Evolutionary conservation across 2,329 filamentous ascomycete species (phyloP).

Genomic region (Onygenales sp.): DNA sequence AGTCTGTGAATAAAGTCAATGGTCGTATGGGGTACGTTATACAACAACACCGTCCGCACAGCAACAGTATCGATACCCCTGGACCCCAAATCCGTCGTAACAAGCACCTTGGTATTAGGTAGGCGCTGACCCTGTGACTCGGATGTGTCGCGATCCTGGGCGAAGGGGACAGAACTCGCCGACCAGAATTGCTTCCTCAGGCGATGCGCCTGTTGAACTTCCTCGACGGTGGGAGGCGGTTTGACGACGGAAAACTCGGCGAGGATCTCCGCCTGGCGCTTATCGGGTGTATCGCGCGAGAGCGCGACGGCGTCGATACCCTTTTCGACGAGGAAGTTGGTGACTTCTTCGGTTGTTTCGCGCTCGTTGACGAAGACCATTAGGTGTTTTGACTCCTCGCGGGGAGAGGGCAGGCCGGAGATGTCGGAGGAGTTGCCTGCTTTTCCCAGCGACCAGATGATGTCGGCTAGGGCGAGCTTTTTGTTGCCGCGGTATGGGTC

Average conservation of each 20-base stretch:
- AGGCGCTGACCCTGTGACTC: constrained; percentile 12
- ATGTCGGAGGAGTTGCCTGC: constrained; percentile 42
- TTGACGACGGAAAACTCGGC: constrained; percentile 55
- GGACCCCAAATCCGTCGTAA: constrained; percentile 87
- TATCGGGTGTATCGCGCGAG: constrained; percentile 71
- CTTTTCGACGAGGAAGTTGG: constrained; percentile 69
- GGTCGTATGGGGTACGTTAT: constrained; percentile 94
- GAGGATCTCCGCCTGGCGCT: constrained; percentile 67
- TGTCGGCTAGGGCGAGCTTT: constrained; percentile 84
- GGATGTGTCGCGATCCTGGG: neutral
- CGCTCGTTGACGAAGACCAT: constrained; percentile 96
- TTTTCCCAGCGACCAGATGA: constrained; percentile 86
- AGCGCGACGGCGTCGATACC: constrained; percentile 82
- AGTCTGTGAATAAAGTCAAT: constrained; percentile 98
- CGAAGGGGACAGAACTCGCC: constrained; percentile 12
- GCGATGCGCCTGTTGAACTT: constrained; percentile 4
- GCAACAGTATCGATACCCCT: constrained; percentile 89
- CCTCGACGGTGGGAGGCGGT: constrained; percentile 9
- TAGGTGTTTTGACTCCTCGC: constrained; percentile 66
- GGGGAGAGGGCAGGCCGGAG: constrained; percentile 24
- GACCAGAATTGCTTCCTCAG: constrained; percentile 9
- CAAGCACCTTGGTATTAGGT: constrained; percentile 65
- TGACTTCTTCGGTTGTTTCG: constrained; percentile 73
- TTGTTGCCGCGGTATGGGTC: constrained; percentile 94
- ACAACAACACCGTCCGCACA: constrained; percentile 83